Base-by-base conservation (phyloP, 2,329 filamentous ascomycete species). In the Achaetomium macrosporum region DNA sequence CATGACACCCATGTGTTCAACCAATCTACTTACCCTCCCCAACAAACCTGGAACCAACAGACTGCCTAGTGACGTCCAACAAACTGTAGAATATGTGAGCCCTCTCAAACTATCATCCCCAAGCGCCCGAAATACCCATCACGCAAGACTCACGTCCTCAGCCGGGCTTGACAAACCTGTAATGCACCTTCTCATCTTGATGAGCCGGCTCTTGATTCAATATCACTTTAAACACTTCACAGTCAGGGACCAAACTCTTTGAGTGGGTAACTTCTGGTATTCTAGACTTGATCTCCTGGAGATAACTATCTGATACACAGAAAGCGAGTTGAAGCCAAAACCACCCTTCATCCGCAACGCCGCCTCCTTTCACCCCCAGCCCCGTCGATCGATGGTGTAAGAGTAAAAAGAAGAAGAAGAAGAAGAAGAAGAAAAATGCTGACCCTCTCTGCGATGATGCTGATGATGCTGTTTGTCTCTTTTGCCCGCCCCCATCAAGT, bases 221-320 rank as follows among this genome's bases (percentile, higher is more conserved):
- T n/a, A 29, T 30, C 33, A 43, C 37, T 15, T 41, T 15, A 42
- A 9, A 30, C 16, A 31, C n/a, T 29, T 20, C 43, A 42, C n/a
- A 11, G 19, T 36, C 36, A 39, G 33, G 43, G 10, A 39, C n/a
- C 11, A 17, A 53, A 47, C 48, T 15, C 35, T 59, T 60, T 78
- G 75, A 81, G 78, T 79, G 79, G 79, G 79, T 83, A 82, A 81
- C 76, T 78, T 82, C 79, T 83, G 79, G 78, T 82, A 82, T 82
- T 79, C 59, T 68, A 58, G 60, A 59, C 42, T 65, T 69, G 71
- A 53, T 57, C 50, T 65, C 65, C 61, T 68, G 65, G 64, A 70
- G 65, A 71, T 51, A 70, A 65, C 53, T 77, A 79, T 75, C 71
- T 75, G 72, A 79, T 82, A 82, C 79, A 69, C 79, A 83, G 78